Evolutionary conservation across 2,329 filamentous ascomycete genomes (phyloP).

Genomic region (Apiospora arundinis): DNA sequence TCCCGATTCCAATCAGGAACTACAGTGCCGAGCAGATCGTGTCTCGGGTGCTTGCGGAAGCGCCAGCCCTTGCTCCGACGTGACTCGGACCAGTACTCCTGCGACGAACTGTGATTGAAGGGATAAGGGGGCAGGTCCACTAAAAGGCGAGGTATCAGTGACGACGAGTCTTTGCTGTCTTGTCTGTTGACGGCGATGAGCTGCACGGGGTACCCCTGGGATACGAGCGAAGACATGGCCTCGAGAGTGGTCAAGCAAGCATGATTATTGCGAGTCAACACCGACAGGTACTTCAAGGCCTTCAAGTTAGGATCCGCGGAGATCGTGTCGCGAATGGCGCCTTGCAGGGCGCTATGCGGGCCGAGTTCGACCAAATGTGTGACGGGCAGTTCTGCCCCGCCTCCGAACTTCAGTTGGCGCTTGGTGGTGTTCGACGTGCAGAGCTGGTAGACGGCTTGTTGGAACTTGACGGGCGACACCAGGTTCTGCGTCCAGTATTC

Average conservation of each 20-base stretch:
- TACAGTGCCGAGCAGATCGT: constrained; percentile 47
- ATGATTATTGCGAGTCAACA: constrained; percentile 39
- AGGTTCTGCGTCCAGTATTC: constrained; percentile 42
- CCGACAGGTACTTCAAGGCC: constrained; percentile 28
- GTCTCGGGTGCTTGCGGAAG: constrained; percentile 41
- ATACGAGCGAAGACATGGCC: constrained; percentile 20
- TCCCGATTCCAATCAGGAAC: constrained; percentile 38
- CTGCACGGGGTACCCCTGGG: constrained; percentile 39
- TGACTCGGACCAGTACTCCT: constrained; percentile 46
- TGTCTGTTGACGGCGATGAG: constrained; percentile 42
- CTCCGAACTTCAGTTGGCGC: constrained; percentile 24
- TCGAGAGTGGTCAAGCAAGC: constrained; percentile 38
- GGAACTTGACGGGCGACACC: constrained; percentile 45
- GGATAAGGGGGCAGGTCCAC: constrained; percentile 51
- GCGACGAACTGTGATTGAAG: constrained; percentile 49
- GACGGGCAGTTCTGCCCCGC: constrained; percentile 28
- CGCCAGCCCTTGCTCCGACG: constrained; percentile 43
- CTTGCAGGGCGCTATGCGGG: constrained; percentile 43
- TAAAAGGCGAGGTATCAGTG: constrained; percentile 35
- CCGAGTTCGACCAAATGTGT: constrained; percentile 42
- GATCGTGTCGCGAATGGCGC: constrained; percentile 43
- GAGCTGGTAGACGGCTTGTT: constrained; percentile 34
- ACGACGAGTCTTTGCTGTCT: constrained; percentile 34
- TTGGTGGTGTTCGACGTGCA: constrained; percentile 21
- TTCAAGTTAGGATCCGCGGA: constrained; percentile 16